Conservation (phyloP, 371 early-diverging fungal species). For the Capillidium heterosporum region DNA sequence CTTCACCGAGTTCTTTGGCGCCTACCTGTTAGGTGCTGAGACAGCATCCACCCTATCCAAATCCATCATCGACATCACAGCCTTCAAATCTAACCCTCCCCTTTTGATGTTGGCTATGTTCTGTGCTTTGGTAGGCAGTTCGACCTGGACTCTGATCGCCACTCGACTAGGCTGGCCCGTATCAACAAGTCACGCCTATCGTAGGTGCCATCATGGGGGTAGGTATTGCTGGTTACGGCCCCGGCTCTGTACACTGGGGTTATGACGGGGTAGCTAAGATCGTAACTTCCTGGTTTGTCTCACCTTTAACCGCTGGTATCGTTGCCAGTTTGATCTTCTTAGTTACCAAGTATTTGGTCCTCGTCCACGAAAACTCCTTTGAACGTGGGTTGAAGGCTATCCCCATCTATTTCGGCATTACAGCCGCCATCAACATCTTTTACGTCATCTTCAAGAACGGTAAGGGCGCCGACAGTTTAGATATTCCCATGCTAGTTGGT, state of each 20-base stretch:
- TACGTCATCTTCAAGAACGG: constrained; percentile 52
- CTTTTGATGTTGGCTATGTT: constrained; percentile 67
- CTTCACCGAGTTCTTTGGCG: constrained; percentile 72
- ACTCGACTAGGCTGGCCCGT: constrained; percentile 51
- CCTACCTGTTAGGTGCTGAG: constrained; percentile 55
- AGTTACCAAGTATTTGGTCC: constrained; percentile 39
- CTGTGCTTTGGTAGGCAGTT: constrained; percentile 59
- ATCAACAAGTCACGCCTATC: constrained; percentile 40
- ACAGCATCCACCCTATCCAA: constrained; percentile 61
- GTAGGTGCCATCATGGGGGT: constrained; percentile 69
- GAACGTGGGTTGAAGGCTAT: constrained; percentile 50
- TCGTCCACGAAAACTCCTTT: constrained; percentile 41
- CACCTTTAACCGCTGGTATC: constrained; percentile 46
- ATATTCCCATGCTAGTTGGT: constrained; percentile 24
- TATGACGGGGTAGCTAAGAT: constrained; percentile 51
- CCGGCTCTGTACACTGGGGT: constrained; percentile 40
- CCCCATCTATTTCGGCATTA: constrained; percentile 64
- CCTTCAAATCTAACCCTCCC: constrained; percentile 37
- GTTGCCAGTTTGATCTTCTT: constrained; percentile 42
- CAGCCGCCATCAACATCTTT: constrained; percentile 43
- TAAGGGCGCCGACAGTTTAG: constrained; percentile 27
- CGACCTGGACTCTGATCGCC: constrained; percentile 57
- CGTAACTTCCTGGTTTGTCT: constrained; percentile 58
- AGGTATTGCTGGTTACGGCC: constrained; percentile 58
- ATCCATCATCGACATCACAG: constrained; percentile 32